Evolutionary conservation across 495 filamentous ascomycete genomes (phyloP).

Genomic region (Hypoxylon perforatum): DNA sequence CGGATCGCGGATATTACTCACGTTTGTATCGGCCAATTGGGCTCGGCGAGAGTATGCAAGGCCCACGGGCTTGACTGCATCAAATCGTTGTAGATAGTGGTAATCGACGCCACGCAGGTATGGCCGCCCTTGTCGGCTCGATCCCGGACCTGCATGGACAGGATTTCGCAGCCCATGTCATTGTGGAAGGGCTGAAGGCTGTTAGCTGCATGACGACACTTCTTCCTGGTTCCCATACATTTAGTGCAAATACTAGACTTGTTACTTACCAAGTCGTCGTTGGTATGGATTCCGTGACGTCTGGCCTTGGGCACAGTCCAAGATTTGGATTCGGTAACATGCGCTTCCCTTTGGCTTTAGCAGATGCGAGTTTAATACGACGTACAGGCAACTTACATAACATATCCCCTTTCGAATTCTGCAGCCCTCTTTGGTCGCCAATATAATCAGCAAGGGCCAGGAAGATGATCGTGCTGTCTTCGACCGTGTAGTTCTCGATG

Average conservation of each 20-base stretch:
- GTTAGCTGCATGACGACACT: neutral
- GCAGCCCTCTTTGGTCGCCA: conserved; percentile 59
- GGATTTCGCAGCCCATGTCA: conserved; percentile 56
- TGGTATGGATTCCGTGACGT: conserved; percentile 61
- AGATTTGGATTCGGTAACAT: conserved; percentile 55
- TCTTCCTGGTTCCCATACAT: conserved; percentile 1
- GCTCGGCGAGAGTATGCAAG: conserved; percentile 44
- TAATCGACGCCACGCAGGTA: conserved; percentile 56
- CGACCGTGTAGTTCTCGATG: conserved; percentile 50
- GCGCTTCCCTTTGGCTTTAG: conserved; percentile 47
- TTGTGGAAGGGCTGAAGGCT: conserved; percentile 55
- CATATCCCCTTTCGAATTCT: conserved; percentile 59
- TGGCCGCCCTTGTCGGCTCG: conserved; percentile 50
- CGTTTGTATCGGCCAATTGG: conserved; percentile 58
- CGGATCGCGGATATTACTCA: conserved; percentile 36
- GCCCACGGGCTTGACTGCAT: conserved; percentile 43
- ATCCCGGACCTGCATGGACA: conserved; percentile 57
- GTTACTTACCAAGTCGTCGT: conserved; percentile 45
- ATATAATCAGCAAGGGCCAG: conserved; percentile 63
- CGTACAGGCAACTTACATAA: conserved; percentile 50
- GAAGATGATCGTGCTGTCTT: conserved; percentile 62
- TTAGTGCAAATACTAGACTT: neutral
- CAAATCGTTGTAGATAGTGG: conserved; percentile 54
- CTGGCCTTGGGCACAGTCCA: conserved; percentile 54
- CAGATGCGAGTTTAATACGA: neutral